Percentiles rank a stretch among this genome's conserved stretches.
These are phyloP conservation scores for Pyrenophora teres DNA, from an alignment of 2,329 filamentous ascomycete species.

Conservation along the genomic window DNA sequence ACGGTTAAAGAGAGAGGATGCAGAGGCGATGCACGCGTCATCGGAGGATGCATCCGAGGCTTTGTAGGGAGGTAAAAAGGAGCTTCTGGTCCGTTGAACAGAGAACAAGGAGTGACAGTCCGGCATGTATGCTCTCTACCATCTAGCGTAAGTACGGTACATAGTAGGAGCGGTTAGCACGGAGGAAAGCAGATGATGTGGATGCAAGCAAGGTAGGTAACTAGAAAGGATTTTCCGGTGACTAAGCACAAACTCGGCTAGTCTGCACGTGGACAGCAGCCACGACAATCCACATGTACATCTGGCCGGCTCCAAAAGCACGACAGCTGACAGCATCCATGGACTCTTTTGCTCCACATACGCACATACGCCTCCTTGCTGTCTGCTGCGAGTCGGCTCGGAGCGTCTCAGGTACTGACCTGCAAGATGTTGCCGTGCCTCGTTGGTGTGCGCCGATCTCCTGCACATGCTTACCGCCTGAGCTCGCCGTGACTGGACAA, in stretches of 20 bases:
- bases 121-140: too few species aligned
- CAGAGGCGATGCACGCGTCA: neutral
- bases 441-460: neutral
- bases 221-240: neutral
- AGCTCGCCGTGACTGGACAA: neutral
- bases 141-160: too few species aligned
- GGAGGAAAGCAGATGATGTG: too few species aligned
- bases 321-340: too few species aligned
- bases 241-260: too few species aligned
- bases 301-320: neutral
- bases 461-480: neutral
- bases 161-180: too few species aligned
- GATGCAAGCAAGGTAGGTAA: too few species aligned
- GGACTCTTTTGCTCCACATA: neutral
- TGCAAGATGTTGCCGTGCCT: neutral
- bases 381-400: neutral
- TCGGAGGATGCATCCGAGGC: neutral
- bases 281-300: too few species aligned
- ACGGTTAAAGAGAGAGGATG: constrained; percentile 5
- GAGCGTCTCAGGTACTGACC: neutral
- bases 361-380: neutral
- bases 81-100: neutral
- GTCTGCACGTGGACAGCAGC: too few species aligned
- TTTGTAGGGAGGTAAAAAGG: neutral
- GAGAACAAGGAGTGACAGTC: neutral